phyloP scores from a whole-genome alignment of 2,329 filamentous ascomycete genomes.

The Colletotrichum cuscutae region DNA sequence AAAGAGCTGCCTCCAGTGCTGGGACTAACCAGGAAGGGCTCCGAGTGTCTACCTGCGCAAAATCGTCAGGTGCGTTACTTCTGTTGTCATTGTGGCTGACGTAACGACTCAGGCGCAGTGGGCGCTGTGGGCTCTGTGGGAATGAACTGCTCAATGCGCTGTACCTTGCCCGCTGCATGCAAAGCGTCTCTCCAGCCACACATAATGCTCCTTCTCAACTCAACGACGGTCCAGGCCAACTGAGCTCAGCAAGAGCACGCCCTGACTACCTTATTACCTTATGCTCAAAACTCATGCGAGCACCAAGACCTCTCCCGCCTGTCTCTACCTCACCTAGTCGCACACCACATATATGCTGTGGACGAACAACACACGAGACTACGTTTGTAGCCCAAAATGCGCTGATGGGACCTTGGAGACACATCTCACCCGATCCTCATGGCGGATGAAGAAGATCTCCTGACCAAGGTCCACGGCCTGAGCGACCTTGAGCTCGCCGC shows the following conservation, averaged over 20 bases:
- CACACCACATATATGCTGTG: conserved; percentile 9
- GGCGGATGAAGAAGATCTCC: conserved; percentile 67
- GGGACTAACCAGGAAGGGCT: conserved; percentile 30
- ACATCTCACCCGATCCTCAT: conserved; percentile 51
- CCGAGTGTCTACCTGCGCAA: not conserved
- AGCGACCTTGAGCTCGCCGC: conserved; percentile 90
- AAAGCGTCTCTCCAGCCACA: conserved; percentile 11
- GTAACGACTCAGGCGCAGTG: conserved; percentile 2
- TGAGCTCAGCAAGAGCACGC: not conserved
- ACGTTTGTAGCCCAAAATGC: conserved; percentile 23
- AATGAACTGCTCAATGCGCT: not conserved
- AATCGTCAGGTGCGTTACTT: conserved; percentile 7
- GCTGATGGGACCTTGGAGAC: conserved; percentile 26
- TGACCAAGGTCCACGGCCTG: conserved; percentile 78
- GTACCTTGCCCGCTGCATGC: not conserved
- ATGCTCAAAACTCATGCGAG: not conserved
- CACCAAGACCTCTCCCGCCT: conserved; percentile 1
- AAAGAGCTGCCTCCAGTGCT: conserved; percentile 20
- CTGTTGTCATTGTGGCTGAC: conserved; percentile 23
- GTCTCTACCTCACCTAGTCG: not conserved
- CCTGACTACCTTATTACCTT: too few species aligned
- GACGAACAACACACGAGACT: conserved; percentile 19
- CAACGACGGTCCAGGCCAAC: conserved; percentile 14
- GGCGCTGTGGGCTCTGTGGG: not conserved
- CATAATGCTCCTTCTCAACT: conserved; percentile 1